Conservation (phyloP, 768 basidiomycete species). For the Xerocomellus amylosporus region DNA sequence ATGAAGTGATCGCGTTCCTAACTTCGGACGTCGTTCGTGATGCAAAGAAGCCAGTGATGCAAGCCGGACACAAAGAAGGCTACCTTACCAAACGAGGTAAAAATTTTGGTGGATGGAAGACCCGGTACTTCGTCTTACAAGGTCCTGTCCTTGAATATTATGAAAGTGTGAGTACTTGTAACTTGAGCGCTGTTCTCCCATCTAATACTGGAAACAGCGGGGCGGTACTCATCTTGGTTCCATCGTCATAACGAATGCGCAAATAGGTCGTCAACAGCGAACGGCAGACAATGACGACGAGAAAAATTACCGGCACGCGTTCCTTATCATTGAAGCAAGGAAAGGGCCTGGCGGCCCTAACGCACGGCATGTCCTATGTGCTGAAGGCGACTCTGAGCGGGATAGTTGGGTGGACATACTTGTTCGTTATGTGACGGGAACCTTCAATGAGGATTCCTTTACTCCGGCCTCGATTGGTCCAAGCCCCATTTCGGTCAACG, state of each 20-base stretch:
- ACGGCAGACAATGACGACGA: constrained; percentile 68
- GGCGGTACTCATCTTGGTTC: constrained; percentile 91
- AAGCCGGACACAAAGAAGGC: constrained; percentile 87
- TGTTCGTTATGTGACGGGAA: constrained; percentile 80
- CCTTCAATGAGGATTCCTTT: constrained; percentile 70
- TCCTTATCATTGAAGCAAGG: constrained; percentile 91
- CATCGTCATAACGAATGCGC: constrained; percentile 86
- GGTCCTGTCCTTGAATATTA: constrained; percentile 92
- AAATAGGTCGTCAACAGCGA: constrained; percentile 92
- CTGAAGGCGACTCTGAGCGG: constrained; percentile 90
- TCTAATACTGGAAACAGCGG: constrained; percentile 47
- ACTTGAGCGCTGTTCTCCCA: constrained; percentile 5
- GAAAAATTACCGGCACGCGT: constrained; percentile 94
- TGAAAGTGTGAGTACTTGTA: constrained; percentile 73
- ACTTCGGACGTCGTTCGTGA: constrained; percentile 84
- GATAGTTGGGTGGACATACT: constrained; percentile 95
- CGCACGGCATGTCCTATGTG: constrained; percentile 90
- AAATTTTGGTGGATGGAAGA: constrained; percentile 98
- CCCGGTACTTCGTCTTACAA: constrained; percentile 90
- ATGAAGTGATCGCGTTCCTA: constrained; percentile 89
- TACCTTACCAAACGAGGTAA: constrained; percentile 95
- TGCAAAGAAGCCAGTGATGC: constrained; percentile 71
- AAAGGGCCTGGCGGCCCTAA: constrained; percentile 66
- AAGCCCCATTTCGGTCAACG: constrained; percentile 25
- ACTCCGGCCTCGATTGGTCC: constrained; percentile 40